phyloP scores from a whole-genome alignment of 768 basidiomycete genomes.

The Hysterangium stoloniferum region DNA sequence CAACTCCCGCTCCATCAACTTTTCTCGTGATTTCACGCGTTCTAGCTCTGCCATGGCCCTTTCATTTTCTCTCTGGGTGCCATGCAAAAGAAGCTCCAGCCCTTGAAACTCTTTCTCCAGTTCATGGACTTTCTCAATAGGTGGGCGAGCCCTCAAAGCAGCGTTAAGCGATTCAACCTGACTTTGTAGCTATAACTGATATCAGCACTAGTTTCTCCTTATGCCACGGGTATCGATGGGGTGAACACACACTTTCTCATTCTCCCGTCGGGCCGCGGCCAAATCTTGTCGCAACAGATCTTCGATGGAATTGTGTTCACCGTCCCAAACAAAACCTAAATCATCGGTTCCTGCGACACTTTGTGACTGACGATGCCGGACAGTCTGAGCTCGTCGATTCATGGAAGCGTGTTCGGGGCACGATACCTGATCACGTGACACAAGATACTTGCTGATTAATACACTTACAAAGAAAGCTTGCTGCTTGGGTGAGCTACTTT shows the following conservation, averaged over 20 bases:
- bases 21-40: slow-evolving; percentile 61
- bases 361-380: slow-evolving; percentile 45
- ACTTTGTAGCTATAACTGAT: slow-evolving; percentile 42
- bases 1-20: slow-evolving; percentile 67
- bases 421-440: no score
- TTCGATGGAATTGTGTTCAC: slow-evolving; percentile 45
- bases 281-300: slow-evolving; percentile 56
- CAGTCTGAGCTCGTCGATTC: slow-evolving; percentile 61
- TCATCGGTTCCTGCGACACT: slow-evolving; percentile 35
- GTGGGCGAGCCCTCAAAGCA: slow-evolving; percentile 59
- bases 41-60: slow-evolving; percentile 77
- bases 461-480: no score
- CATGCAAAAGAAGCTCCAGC: slow-evolving; percentile 66
- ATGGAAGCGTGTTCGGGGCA: no score
- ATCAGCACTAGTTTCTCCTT: not conserved
- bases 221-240: not conserved
- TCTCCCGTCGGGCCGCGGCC: slow-evolving; percentile 60
- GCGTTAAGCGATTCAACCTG: slow-evolving; percentile 57
- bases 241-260: slow-evolving; percentile 45
- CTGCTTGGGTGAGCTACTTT: no score
- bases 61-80: slow-evolving; percentile 82
- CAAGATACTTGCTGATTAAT: no score
- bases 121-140: slow-evolving; percentile 55
- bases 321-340: slow-evolving; percentile 51
- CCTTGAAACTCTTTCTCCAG: slow-evolving; percentile 69